Conservation (phyloP, 768 basidiomycete species). For the Thelephora ganbajun region DNA sequence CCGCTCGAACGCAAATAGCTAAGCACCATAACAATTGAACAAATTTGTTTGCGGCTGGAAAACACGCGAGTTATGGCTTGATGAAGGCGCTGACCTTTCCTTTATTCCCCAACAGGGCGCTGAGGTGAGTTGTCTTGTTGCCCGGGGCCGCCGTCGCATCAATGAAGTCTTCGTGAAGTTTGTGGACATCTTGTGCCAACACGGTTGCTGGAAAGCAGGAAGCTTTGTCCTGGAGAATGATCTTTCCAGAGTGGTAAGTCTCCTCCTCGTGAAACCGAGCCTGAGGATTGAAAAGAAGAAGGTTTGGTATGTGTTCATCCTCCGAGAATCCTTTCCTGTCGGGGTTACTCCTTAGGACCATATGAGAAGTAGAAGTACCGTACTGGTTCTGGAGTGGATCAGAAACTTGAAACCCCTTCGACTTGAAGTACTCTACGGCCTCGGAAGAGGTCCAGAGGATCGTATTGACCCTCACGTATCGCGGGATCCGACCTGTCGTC, state of each 20-base stretch:
- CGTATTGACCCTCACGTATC: constrained; percentile 79
- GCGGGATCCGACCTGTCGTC: constrained; percentile 49
- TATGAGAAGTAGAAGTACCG: neutral
- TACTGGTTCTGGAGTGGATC: constrained; percentile 27
- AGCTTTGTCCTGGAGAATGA: constrained; percentile 96
- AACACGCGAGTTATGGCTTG: neutral
- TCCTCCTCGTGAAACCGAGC: constrained; percentile 54
- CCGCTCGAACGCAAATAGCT: constrained; percentile 84
- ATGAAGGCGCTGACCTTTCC: constrained; percentile 46
- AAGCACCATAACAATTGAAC: neutral
- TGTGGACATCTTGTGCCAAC: constrained; percentile 52
- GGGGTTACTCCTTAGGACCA: neutral
- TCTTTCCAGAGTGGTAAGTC: constrained; percentile 60
- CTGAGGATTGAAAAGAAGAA: constrained; percentile 64
- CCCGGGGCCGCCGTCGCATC: constrained; percentile 96
- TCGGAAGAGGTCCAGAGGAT: constrained; percentile 50
- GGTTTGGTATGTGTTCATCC: constrained; percentile 73
- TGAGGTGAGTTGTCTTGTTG: constrained; percentile 93
- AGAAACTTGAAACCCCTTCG: constrained; percentile 39
- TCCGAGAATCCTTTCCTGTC: constrained; percentile 47
- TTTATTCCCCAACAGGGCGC: constrained; percentile 71
- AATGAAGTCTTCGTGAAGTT: constrained; percentile 44
- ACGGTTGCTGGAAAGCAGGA: constrained; percentile 91
- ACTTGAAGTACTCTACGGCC: constrained; percentile 42
- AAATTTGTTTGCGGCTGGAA: neutral